Conservation (phyloP, 805 yeast species). For the Candida methanosorbosa region DNA sequence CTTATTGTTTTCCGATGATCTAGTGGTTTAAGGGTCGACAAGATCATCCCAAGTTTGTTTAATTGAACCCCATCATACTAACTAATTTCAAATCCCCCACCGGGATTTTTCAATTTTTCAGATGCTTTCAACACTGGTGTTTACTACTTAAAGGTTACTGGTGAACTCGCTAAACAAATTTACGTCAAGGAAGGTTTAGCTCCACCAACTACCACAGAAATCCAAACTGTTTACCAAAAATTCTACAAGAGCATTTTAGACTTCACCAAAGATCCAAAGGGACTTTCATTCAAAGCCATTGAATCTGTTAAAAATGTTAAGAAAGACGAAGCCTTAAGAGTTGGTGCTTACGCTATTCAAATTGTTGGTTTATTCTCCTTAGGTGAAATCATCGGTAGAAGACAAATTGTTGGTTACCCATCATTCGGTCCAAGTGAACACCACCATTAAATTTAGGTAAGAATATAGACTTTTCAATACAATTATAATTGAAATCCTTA, state of each 20-base stretch:
- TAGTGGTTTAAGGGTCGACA: not conserved
- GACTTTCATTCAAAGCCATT: slow-evolving; percentile 37
- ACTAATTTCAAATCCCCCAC: no score
- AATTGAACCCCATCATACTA: no score
- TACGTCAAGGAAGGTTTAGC: slow-evolving; percentile 89
- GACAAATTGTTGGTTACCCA: slow-evolving; percentile 87
- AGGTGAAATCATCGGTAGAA: slow-evolving; percentile 96
- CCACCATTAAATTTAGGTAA: no score
- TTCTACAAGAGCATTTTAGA: slow-evolving; percentile 37
- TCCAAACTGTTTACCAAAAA: slow-evolving; percentile 63
- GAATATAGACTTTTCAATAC: no score
- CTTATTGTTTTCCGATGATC: no score
- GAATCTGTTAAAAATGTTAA: slow-evolving; percentile 29
- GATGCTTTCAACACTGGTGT: slow-evolving; percentile 44
- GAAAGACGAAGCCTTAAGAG: slow-evolving; percentile 53
- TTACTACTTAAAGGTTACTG: slow-evolving; percentile 67
- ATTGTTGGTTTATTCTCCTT: slow-evolving; percentile 84
- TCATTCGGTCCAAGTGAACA: slow-evolving; percentile 38
- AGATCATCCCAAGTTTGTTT: no score
- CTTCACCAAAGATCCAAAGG: slow-evolving; percentile 52
- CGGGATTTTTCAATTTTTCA: slow-evolving; percentile 4
- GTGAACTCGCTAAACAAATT: slow-evolving; percentile 57
- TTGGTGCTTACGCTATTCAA: slow-evolving; percentile 73
- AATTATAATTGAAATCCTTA: no score
- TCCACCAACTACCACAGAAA: slow-evolving; percentile 75